Evolutionary conservation across 78 protist species (phyloP), one percentile per base, ranked within the genome.

Genomic region (Abeoforma whisleri): DNA sequence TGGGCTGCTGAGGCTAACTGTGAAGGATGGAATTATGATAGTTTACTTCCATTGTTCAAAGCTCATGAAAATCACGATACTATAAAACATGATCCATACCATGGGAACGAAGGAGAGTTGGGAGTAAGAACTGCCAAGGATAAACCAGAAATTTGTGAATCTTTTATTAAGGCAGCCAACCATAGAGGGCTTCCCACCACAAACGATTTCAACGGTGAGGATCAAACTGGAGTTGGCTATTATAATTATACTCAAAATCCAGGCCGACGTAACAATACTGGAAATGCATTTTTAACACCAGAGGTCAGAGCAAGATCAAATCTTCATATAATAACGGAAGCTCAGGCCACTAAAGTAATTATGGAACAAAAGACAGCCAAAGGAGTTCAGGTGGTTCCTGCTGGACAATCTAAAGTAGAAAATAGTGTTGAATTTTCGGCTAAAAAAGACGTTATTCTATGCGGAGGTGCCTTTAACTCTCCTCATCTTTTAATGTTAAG

Each of bases 401-500:
- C n/a, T n/a, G n/a, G n/a, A n/a, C n/a, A n/a, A n/a, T n/a, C n/a
- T n/a, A n/a, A n/a, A n/a, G n/a, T n/a, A n/a, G n/a, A n/a, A n/a
- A n/a, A n/a, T n/a, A n/a, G n/a, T n/a, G n/a, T n/a, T n/a, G n/a
- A n/a, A n/a, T n/a, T n/a, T n/a, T n/a, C n/a, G 62, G 82, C 85
- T 32, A 37, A 30, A 23, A 84, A 84, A 16, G 72, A 35, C 16
- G 91, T 72, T n/a, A 16, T 84, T 2, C 85, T 88, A n/a, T 1
- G 73, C 25, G 84, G 71, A n/a, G 91, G 91, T 33, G 85, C 91
- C 1, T 23, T 88, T 23, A 32, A n/a, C 19, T 35, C 89, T 30
- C 91, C 91, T 5, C 91, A 88, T 57, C 57, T 84, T 40, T 69
- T 88, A 39, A 23, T 86, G 57, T 62, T 84, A 33, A 5, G 36